Evolutionary conservation across 2,329 filamentous ascomycete species (phyloP), one percentile per base, ranked within the genome.

Genomic region (Tolypocladium ophioglossoides): DNA sequence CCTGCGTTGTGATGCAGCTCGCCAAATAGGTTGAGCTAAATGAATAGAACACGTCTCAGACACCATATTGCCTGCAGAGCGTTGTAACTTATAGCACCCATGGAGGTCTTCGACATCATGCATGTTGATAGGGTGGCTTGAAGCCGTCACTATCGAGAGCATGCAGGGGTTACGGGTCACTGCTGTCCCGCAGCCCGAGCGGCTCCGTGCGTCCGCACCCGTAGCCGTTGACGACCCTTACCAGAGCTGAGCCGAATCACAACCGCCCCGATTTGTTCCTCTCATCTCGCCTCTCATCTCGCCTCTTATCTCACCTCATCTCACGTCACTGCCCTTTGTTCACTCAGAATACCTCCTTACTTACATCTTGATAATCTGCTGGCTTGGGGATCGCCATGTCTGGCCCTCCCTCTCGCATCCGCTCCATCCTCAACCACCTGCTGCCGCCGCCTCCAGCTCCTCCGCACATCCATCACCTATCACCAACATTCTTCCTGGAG

Each of bases 401-500:
- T n/a, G 75, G 76, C 51, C 76, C 85, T 52, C 72, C 76, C 27
- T 82, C 80, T 44, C 82, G 85, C 57, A 76, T 89, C 54, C 73
- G 74, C 55, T 79, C 74, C 57, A 76, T 88, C 59, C 70, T 78
- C 38, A 74, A 73, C 55, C 81, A 81, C 61, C 72, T 80, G 39
- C 62, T 69, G 32, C 67, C 69, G 39, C 59, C 63, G 34, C 68
- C 70, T 50, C 68, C 71, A 54, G 72, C 75, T 57, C 75, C 74
- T 59, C 69, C 75, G 64, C 83, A 90, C 69, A 79, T 87, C 63
- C 87, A 92, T 70, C 83, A 86, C 18, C 82, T 97, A 34, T 91
- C 89, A 1, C 92, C 92, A 0, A 96, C 91, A 3, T 85, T 84
- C 69, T 96, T 96, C 68, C 76, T 95, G 24, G 87, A 89, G 60